Percentiles rank a stretch among this genome's conserved stretches.
phyloP scores from a whole-genome alignment of 2,329 filamentous ascomycete species.

The Fusarium sp. region DNA sequence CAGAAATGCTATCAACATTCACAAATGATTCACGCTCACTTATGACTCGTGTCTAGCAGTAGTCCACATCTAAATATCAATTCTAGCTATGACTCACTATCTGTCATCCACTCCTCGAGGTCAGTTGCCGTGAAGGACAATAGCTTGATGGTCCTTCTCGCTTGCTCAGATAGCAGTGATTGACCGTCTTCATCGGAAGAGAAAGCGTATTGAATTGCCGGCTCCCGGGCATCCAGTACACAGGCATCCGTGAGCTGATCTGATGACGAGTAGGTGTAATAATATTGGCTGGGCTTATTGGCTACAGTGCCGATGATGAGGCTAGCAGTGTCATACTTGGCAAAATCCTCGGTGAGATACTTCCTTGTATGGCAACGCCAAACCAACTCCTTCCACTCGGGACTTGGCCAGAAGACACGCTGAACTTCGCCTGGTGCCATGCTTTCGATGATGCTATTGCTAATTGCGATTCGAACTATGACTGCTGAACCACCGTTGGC shows the following conservation, averaged over 20 bases:
- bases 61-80: too few species aligned
- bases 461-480: conserved; percentile 25
- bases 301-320: conserved; percentile 27
- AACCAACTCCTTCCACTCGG: conserved; percentile 32
- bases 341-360: conserved; percentile 3
- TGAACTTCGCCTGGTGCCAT: conserved; percentile 9
- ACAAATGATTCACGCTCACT: too few species aligned
- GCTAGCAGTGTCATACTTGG: conserved; percentile 3
- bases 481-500: conserved; percentile 17
- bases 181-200: too few species aligned
- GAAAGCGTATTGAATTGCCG: too few species aligned
- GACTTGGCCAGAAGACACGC: conserved; percentile 21
- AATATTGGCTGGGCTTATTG: background rate
- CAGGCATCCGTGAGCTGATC: background rate
- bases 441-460: conserved; percentile 11
- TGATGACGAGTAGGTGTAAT: background rate
- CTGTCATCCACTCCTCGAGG: too few species aligned
- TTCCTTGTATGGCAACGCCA: conserved; percentile 5
- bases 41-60: too few species aligned
- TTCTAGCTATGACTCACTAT: too few species aligned
- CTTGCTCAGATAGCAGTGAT: too few species aligned
- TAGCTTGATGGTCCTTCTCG: too few species aligned
- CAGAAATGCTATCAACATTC: too few species aligned
- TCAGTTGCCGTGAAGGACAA: too few species aligned
- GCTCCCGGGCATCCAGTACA: too few species aligned